Evolutionary conservation across 1,139 yeast species (phyloP).

Genomic region (Hansenula lynferdii): DNA sequence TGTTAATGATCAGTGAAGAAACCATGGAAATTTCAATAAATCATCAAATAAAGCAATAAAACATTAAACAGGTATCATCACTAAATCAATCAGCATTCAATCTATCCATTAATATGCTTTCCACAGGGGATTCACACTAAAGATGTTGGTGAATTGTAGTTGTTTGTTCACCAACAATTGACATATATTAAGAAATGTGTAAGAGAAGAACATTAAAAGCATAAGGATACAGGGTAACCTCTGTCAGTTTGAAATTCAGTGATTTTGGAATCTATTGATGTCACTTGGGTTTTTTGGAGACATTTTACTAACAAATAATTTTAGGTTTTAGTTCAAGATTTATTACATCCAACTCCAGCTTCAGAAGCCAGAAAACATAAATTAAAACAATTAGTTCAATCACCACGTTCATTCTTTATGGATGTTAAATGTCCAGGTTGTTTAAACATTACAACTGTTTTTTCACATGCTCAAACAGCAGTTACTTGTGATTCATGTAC

Average conservation of each 20-base stretch:
- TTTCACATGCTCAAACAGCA: slow-evolving; percentile 99
- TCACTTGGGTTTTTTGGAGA: no score
- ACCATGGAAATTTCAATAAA: no score
- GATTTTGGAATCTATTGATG: not conserved
- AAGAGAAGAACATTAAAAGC: not conserved
- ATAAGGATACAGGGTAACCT: not conserved
- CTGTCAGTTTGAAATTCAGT: not conserved
- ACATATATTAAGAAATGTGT: not conserved
- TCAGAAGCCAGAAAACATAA: slow-evolving; percentile 97
- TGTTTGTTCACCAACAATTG: not conserved
- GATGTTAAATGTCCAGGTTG: slow-evolving; percentile 99
- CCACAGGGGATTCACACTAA: not conserved
- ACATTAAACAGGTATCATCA: no score
- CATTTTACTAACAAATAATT: slow-evolving; percentile 17
- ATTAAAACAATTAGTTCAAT: slow-evolving; percentile 94
- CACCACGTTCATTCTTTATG: slow-evolving; percentile 99
- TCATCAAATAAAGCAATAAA: no score
- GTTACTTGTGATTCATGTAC: slow-evolving; percentile 99
- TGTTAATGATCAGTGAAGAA: no score
- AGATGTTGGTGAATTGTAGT: not conserved
- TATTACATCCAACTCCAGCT: slow-evolving; percentile 95
- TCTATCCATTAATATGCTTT: not conserved
- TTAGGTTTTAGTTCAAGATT: slow-evolving; percentile 94
- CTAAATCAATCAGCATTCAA: no score
- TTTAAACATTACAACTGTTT: slow-evolving; percentile 97